Evolutionary conservation across 2,329 filamentous ascomycete genomes (phyloP), one percentile per base, ranked within the genome.

Genomic region (Fusarium sp.): DNA sequence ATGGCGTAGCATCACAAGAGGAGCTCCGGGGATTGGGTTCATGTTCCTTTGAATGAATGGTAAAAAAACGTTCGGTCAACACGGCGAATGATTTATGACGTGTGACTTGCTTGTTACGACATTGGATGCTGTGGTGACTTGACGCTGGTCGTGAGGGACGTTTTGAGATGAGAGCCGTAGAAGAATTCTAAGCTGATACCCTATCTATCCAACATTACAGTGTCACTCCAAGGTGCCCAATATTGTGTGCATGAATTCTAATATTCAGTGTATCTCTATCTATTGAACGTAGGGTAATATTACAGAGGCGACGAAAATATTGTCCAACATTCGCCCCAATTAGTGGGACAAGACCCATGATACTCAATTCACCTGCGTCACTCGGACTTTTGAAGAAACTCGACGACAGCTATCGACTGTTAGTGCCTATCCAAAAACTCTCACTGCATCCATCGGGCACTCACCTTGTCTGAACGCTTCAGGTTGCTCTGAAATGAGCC

Each of bases 401-500:
- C 89, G 30, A 91, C 86, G 16, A 92, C 90, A 72, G 87, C 90
- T 92, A 71, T 50, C 35, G 28, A 32, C 33, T 9, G 23, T 73
- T 23, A 69, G 35, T 19, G 42, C 33, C 57, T 44, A 33, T n/a
- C 10, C 30, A 11, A 21, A 10, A 25, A 8, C n/a, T 18, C 19
- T 32, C 3, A 10, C 28, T 12, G 21, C 6, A 43, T 25, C n/a
- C 3, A 21, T 11, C 2, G 32, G 5, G 18, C 37, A 33, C 88
- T 80, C 80, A 94, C 93, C 91, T 86, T 88, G 85, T 79, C 91
- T 89, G 74, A 97, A 97, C 15, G 87, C 91, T 79, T 94, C 90
- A 0, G 94, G 94, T 76, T 94, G 92, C 85, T 97, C 94, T n/a
- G 93, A 94, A 71, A 96, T 95, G 9, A 97, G 85, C 94, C 94